These are phyloP conservation scores for Simmondsia chinensis DNA, from an alignment of 148 eudicot genomes.

Conservation along the genomic window DNA sequence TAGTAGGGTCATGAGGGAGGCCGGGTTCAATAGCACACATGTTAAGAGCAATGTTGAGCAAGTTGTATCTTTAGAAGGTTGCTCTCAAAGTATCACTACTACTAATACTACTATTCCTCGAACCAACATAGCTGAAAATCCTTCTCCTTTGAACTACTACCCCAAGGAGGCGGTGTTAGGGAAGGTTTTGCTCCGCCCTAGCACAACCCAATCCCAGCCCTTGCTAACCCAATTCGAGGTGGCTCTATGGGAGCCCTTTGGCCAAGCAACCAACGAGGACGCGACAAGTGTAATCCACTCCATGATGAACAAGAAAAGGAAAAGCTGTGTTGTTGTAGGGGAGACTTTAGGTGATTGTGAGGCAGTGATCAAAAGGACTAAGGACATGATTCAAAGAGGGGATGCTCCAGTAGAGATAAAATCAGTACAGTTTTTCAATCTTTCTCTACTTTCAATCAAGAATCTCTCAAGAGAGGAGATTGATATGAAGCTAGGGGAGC, in stretches of 20 bases:
- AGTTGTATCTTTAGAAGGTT: conserved; percentile 32
- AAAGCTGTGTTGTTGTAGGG: conserved; percentile 48
- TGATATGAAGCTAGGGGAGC: conserved; percentile 50
- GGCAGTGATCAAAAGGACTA: conserved; percentile 38
- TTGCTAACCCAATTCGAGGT: conserved; percentile 12
- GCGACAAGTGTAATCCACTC: conserved; percentile 36
- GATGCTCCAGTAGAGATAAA: conserved; percentile 50
- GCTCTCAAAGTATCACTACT: conserved; percentile 15
- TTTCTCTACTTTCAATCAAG: conserved; percentile 37
- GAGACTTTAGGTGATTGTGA: conserved; percentile 48
- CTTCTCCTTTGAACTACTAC: background rate
- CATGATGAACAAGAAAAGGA: conserved; percentile 40
- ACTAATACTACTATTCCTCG: background rate
- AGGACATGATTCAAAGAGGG: conserved; percentile 47
- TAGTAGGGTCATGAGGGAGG: conserved; percentile 92
- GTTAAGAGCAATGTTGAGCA: conserved; percentile 71
- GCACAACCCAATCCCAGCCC: conserved; percentile 7
- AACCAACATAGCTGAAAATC: no score
- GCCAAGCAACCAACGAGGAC: conserved; percentile 28
- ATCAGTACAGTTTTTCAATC: conserved; percentile 50
- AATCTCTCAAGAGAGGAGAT: conserved; percentile 54
- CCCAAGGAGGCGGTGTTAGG: conserved; percentile 1
- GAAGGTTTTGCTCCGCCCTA: background rate
- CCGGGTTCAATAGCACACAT: conserved; percentile 78
- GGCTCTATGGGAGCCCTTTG: conserved; percentile 8